Evolutionary conservation across 345 rosid species (phyloP), one percentile per base, ranked within the genome.

Genomic region (Carallia pectinifolia): DNA sequence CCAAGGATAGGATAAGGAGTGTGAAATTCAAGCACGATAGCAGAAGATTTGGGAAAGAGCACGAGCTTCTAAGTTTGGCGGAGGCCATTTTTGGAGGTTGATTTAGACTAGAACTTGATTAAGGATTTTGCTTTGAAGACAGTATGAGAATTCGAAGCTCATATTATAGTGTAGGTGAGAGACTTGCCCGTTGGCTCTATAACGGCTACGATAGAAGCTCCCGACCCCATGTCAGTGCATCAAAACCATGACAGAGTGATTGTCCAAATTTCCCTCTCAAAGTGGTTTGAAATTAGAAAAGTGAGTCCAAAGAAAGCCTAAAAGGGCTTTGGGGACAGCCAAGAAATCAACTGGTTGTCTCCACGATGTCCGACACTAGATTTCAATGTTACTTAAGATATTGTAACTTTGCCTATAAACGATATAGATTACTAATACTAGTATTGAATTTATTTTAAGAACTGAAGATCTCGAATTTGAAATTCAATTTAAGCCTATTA

Each of bases 11-110:
- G 80, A 83, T 53, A 37, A 85, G 77, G 72, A 87, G 86, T 13
- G 68, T 73, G 70, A 86, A 79, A 73, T 85, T 87, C 30, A 87
- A 62, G 73, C 85, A 77, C 1, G 89, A 84, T 19, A 85, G 83
- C 39, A 89, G 80, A 48, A 85, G 76, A 8, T 74, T 83, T 4
- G 87, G 84, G 77, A 85, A 84, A 8, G 92, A 85, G 15, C 85
- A 85, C 6, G 89, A 85, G 40, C 84, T 85, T 65, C 87, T 81
- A 16, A 77, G 83, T 74, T 78, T 81, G 0, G 81, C 48, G 54
- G 83, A 74, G 39, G 80, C 69, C 90, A 87, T 84, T 23, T 65
- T 36, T 23, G 34, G 0, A 53, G 12, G 30, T 39, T 56, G 34
- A 19, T 27, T 1, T 56, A 23, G 33, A 23, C 23, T 23, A 23